Base-by-base conservation (phyloP, 768 basidiomycete genomes). In the Pleurotus ostreatus region DNA sequence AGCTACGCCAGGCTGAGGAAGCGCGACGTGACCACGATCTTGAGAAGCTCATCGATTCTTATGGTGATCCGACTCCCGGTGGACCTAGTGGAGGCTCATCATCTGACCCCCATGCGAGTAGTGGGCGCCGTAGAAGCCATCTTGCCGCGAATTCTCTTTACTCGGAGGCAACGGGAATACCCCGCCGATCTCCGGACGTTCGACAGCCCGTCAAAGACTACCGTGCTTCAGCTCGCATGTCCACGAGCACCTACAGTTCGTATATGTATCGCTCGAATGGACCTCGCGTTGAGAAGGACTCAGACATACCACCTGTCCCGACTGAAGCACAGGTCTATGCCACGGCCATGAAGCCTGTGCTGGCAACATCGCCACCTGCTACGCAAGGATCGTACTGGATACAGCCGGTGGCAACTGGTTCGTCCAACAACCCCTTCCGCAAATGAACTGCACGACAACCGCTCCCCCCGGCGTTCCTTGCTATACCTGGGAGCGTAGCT, bases 261-360 rank as follows among this genome's bases (percentile, higher is more conserved):
- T 74, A 72, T 18, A 56, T 23, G 12, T 45, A 59, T 23, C 51
- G 51, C 9, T 53, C 51, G n/a, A 37, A 37, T 26, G 34, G 34
- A 11, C 46, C 55, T 41, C 22, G 20, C 15, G 37, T 15, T 15
- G 22, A 44, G 11, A 52, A 46, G 40, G 20, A 34, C 22, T 62
- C 65, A 25, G 63, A 66, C 38, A 59, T 64, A 1, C 64, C 64
- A 20, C 58, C 66, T 5, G 60, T 65, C 15, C 69, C 67, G 51
- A 84, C 86, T 23, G 83, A 83, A 25, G 88, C 87, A 22, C 80
- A 86, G 72, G 71, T 66, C 53, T 87, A 87, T 58, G 81, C 80
- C 38, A 72, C 73, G 58, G 73, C 80, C 44, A 70, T 83, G 18
- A 70, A 77, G 59, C 71, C 74, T 30, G 65, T 60, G 26, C 59